Evolutionary conservation across 2,329 filamentous ascomycete species (phyloP).

Genomic region (Helotiales sp.): DNA sequence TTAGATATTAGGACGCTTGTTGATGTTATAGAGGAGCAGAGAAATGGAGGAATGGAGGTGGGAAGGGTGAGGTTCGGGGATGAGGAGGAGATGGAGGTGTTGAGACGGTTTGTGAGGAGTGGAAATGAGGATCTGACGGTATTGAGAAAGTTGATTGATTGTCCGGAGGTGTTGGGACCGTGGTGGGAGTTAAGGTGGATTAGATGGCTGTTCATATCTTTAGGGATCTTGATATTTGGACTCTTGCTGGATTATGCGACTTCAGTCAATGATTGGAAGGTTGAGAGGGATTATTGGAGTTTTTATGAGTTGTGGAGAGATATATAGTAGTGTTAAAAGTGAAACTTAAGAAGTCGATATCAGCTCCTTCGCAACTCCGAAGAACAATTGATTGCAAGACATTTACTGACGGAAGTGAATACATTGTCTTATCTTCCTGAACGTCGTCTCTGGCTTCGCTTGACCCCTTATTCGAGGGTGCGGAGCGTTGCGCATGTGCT

Average conservation of each 20-base stretch:
- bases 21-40: not conserved
- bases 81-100: not conserved
- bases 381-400: too few species aligned
- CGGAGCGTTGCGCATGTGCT: too few species aligned
- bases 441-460: too few species aligned
- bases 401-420: not conserved
- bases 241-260: not conserved
- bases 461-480: too few species aligned
- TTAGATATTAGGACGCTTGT: conserved; percentile 7
- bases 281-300: not conserved
- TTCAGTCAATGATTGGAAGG: not conserved
- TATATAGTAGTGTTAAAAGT: not conserved
- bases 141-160: conserved; percentile 11
- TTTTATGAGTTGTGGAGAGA: not conserved
- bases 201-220: not conserved
- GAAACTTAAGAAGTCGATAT: too few species aligned
- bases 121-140: conserved; percentile 5
- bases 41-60: not conserved
- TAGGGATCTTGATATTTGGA: not conserved
- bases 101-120: not conserved
- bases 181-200: conserved; percentile 7
- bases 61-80: not conserved
- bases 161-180: conserved; percentile 12
- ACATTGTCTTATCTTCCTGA: not conserved
- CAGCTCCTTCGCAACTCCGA: too few species aligned